A percentile compares a stretch with the other conserved stretches of the same genome.
These are phyloP conservation scores for Apiospora koreana DNA, from an alignment of 2,329 filamentous ascomycete species.

Conservation along the genomic window DNA sequence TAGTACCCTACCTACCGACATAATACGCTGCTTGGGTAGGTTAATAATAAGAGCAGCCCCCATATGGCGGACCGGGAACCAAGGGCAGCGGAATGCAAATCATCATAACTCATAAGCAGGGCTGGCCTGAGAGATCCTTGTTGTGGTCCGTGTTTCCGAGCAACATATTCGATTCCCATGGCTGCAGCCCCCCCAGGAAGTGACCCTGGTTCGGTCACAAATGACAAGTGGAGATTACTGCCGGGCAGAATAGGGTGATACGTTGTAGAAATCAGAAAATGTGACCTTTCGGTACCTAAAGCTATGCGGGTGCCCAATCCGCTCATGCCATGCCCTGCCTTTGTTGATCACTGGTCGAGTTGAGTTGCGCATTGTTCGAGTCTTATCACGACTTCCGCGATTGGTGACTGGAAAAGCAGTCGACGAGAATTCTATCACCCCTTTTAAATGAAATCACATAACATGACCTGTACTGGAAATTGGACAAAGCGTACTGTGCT, in stretches of 20 bases:
- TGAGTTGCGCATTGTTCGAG: not conserved
- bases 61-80: not conserved
- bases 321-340: not conserved
- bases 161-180: not conserved
- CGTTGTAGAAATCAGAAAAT: slow-evolving; percentile 4
- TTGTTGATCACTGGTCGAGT: not conserved
- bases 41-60: not conserved
- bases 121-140: not conserved
- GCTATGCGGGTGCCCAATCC: slow-evolving; percentile 2
- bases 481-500: not conserved
- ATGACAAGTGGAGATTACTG: slow-evolving; percentile 16
- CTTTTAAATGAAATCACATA: slow-evolving; percentile 7
- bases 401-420: not conserved
- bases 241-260: not conserved
- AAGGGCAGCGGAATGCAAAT: slow-evolving; percentile 3
- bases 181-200: not conserved
- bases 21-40: not conserved
- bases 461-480: slow-evolving; percentile 4
- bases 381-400: not conserved
- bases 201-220: slow-evolving; percentile 13
- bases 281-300: slow-evolving; percentile 3
- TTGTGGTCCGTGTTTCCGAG: slow-evolving; percentile 11
- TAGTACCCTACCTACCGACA: not conserved
- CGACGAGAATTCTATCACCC: not conserved
- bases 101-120: slow-evolving; percentile 5